Evolutionary conservation across 495 filamentous ascomycete species (phyloP).

Genomic region (Penicillium lividum): DNA sequence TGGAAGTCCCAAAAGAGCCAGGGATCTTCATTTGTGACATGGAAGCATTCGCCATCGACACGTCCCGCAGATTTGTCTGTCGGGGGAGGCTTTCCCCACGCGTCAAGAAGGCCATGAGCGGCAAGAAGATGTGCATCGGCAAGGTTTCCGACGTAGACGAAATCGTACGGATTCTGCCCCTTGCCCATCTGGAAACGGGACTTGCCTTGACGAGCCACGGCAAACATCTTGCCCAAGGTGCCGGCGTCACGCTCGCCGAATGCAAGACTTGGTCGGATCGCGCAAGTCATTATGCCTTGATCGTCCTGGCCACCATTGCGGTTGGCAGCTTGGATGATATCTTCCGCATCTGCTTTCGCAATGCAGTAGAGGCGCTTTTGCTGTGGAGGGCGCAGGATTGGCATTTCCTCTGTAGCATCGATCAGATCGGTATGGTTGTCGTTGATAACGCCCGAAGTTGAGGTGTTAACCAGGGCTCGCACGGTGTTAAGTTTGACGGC

Average conservation of each 20-base stretch:
- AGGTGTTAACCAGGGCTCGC: background rate
- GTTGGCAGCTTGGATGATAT: background rate
- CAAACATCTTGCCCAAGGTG: background rate
- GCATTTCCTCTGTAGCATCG: background rate
- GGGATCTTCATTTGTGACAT: background rate
- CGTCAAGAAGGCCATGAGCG: background rate
- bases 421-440: background rate
- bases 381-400: background rate
- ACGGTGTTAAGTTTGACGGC: background rate
- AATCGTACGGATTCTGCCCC: background rate
- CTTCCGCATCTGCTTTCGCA: background rate
- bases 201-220: background rate
- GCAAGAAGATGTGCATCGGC: background rate
- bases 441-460: background rate
- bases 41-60: background rate
- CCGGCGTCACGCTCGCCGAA: background rate
- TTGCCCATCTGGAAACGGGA: constrained; percentile 1
- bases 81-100: background rate
- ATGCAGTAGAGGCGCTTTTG: background rate
- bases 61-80: background rate
- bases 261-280: background rate
- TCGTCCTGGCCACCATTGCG: background rate
- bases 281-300: background rate
- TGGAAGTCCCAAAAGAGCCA: background rate
- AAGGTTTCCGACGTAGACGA: background rate